Evolutionary conservation across 2,329 filamentous ascomycete species (phyloP).

Genomic region (Epichloe gansuensis): DNA sequence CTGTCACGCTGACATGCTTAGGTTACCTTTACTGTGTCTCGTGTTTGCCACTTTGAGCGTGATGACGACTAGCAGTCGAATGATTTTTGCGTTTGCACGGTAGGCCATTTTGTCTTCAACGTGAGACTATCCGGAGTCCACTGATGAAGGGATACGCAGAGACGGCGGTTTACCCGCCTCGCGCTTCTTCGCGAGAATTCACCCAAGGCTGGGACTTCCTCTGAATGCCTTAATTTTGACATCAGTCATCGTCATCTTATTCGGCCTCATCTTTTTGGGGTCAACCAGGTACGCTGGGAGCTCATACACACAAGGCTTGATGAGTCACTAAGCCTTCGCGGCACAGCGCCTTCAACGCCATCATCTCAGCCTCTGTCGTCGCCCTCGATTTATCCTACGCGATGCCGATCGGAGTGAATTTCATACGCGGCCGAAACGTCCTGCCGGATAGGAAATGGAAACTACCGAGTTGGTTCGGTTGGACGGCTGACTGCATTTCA

Average conservation of each 20-base stretch:
- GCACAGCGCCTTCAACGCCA: conserved; percentile 54
- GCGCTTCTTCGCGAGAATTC: conserved; percentile 46
- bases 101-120: conserved; percentile 20
- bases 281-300: conserved; percentile 27
- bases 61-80: conserved; percentile 54
- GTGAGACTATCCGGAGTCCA: too few species aligned
- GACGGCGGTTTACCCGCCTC: conserved; percentile 57
- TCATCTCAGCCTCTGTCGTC: conserved; percentile 59
- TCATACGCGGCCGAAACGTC: conserved; percentile 49
- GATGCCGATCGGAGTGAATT: conserved; percentile 60
- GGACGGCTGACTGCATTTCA: conserved; percentile 29
- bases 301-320: not conserved
- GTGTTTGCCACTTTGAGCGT: conserved; percentile 51
- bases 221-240: conserved; percentile 54
- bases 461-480: conserved; percentile 23
- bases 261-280: conserved; percentile 59
- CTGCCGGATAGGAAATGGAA: conserved; percentile 39
- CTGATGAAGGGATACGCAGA: not conserved
- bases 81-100: conserved; percentile 52
- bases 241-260: conserved; percentile 48
- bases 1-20: not conserved
- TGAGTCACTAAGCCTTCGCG: not conserved
- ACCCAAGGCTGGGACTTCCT: conserved; percentile 49
- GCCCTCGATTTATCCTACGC: conserved; percentile 61
- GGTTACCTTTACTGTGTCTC: conserved; percentile 47